A percentile compares a stretch with the other conserved stretches of the same genome.
Evolutionary conservation across 2,329 filamentous ascomycete genomes (phyloP).

Genomic region (Scedosporium aurantiacum): DNA sequence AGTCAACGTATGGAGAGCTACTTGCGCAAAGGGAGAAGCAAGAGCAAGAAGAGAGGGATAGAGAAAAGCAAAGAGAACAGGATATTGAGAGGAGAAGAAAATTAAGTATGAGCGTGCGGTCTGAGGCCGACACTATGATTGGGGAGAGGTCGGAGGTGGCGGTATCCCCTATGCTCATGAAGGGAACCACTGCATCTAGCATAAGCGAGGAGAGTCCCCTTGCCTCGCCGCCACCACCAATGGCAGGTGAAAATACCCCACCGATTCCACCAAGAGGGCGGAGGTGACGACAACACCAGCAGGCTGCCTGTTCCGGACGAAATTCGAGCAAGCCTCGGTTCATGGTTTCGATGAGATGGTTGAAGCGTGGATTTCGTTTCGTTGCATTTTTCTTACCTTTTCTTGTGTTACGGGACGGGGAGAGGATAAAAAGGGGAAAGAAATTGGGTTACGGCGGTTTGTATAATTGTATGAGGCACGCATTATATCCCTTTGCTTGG

Average conservation of each 20-base stretch:
- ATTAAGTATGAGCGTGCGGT: background rate
- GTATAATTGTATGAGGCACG: background rate
- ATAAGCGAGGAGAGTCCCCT: background rate
- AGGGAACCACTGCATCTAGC: background rate
- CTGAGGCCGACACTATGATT: background rate
- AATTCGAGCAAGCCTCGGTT: background rate
- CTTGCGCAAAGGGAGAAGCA: background rate
- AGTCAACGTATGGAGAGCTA: background rate
- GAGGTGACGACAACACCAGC: background rate
- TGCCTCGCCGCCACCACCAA: background rate
- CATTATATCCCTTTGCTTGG: background rate
- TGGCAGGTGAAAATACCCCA: background rate
- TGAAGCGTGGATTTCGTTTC: background rate
- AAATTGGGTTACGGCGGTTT: background rate
- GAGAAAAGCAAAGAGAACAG: background rate
- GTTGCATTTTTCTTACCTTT: background rate
- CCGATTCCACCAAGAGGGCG: background rate
- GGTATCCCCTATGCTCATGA: background rate
- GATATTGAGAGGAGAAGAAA: background rate
- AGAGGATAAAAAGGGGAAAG: background rate
- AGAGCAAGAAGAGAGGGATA: background rate
- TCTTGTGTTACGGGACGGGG: background rate
- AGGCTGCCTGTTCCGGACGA: background rate
- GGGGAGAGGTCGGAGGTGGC: background rate
- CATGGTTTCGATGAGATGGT: background rate